These are phyloP conservation scores for Digitaria exilis DNA, from an alignment of 202 grass and related monocot genomes.

Conservation along the genomic window DNA sequence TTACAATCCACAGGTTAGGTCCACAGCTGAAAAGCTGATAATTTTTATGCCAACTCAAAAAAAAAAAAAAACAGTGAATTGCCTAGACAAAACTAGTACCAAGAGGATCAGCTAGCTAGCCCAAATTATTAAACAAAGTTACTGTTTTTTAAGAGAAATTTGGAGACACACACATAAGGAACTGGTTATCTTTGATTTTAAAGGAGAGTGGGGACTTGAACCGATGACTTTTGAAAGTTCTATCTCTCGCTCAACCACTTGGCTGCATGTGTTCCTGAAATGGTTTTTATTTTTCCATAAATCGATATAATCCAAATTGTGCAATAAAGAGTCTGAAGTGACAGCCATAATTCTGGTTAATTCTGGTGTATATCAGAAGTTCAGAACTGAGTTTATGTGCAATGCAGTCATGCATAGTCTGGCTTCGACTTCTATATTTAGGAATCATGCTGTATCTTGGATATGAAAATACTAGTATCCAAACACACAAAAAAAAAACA, in stretches of 20 bases:
- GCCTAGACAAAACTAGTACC: not conserved
- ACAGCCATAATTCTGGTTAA: not conserved
- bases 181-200: constrained; percentile 6
- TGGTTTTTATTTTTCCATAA: not conserved
- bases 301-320: not conserved
- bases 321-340: not conserved
- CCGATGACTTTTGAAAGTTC: not conserved
- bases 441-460: not conserved
- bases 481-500: constrained; percentile 21
- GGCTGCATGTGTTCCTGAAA: not conserved
- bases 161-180: not conserved
- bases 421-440: constrained; percentile 10
- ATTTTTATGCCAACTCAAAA: not conserved
- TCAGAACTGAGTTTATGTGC: not conserved
- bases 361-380: not conserved
- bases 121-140: not conserved
- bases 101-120: not conserved
- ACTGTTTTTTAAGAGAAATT: constrained; percentile 6
- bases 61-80: not conserved
- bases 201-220: not conserved
- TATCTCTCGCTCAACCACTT: not conserved
- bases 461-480: constrained; percentile 7
- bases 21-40: not conserved
- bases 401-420: not conserved
- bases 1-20: not conserved